Base-by-base conservation (phyloP, 1,284 basidiomycete genomes). In the Hypsizygus ulmarius region DNA sequence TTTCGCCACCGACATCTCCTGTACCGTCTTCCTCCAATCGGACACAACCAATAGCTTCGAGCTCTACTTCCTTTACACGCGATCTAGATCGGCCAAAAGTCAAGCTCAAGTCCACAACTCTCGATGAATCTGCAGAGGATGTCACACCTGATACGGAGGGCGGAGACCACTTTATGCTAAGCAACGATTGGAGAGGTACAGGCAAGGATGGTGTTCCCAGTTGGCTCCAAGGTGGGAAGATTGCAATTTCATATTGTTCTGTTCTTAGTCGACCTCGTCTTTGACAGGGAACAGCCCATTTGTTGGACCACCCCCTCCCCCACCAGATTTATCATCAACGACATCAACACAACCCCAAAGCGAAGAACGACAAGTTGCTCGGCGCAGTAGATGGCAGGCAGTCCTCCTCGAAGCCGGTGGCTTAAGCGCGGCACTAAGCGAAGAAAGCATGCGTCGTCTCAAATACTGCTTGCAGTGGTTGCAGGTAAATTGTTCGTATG, bases 391-490 rank as follows among this genome's bases (percentile, higher is more conserved):
- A 39, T 93, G 90, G 91, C 89, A 93, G 55, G 79, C 84, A 0
- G 79, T 95, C 46, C 70, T 96, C 30, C 74, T 89, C 14, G 92
- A 94, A 65, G 92, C 92, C 1, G 91, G 92, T n/a, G 93, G 93
- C 0, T 75, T 96, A 27, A 82, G 90, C 48, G 90, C 90, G 0
- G 92, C 92, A 2, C 75, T 94, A 45, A 93, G 90, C 64, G 90
- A 93, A 56, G 93, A 95, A 66, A 92, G 86, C 61, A 90, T 95
- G 87, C 78, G 89, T 53, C 77, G 86, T 45, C 68, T 96, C 41
- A 86, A 87, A 63, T 95, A 93, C 62, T 93, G 90, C 67, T 66
- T 95, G 29, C 83, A 91, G 50, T 94, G 91, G 91, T 72, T 96
- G n/a, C 84, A 88, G 71, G 90, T 91, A 39, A 28, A 74, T 68